Evolutionary conservation across 2,329 filamentous ascomycete species (phyloP), one percentile per base, ranked within the genome.

Genomic region (Fusarium napiforme): DNA sequence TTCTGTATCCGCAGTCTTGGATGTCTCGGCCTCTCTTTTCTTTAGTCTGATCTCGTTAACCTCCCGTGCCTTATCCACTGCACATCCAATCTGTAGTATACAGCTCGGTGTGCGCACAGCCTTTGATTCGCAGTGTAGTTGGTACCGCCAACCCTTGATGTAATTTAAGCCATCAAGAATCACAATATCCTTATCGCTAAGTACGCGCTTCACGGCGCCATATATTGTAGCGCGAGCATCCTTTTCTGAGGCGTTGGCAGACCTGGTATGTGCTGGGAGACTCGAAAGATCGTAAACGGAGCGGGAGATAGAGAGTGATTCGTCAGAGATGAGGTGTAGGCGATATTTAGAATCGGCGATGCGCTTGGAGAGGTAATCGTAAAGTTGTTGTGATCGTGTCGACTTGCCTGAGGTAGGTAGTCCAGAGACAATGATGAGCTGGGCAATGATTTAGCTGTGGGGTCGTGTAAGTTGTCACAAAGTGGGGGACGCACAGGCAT

Each of bases 101-200:
- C 92, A 95, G 81, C 89, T 93, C 7, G 92, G 89, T 7, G 93
- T 96, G 71, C 91, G 85, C 60, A 93, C 84, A 53, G 93, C 93
- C 82, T 96, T 96, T 42, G 93, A 90, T 83, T 96, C 93, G 84
- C 93, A 96, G 81, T 92, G 92, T 28, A 97, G 85, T 85, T 97
- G 93, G 81, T 97, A 97, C 55, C 94, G 88, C 89, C 93, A 96
- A 42, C 93, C 94, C 82, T 96, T 96, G 84, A 97, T 97, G 83
- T 96, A 97, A 82, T 96, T 96, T 68, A 93, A 84, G 3, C 91
- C 91, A 80, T 97, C 93, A 21, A 94, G 89, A 52, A 97, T 89
- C 59, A 96, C 93, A 65, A 97, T 90, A 78, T 94, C 92, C 77
- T 90, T 90, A 64, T 90, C 88, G 68, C 88, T 90, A 36, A 97